Conservation (phyloP, 1,284 basidiomycete species). For the Cerioporus squamosus region DNA sequence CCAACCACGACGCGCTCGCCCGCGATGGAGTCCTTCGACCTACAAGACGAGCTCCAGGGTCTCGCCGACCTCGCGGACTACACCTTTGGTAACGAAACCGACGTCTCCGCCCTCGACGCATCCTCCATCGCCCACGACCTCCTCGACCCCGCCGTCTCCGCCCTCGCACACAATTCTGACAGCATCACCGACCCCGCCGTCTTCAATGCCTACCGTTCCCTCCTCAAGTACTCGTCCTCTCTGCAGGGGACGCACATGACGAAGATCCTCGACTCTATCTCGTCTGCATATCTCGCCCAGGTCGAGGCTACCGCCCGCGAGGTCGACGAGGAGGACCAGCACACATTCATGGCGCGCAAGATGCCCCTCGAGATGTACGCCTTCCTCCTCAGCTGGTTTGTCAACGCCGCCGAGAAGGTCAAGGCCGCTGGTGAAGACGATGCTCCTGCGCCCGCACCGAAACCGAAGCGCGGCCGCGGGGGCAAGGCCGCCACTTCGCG, state of each 20-base stretch:
- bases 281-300: constrained; percentile 72
- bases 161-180: constrained; percentile 74
- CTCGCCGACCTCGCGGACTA: constrained; percentile 63
- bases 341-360: constrained; percentile 72
- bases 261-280: constrained; percentile 80
- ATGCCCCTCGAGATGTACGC: constrained; percentile 85
- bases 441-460: constrained; percentile 48
- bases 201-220: constrained; percentile 80
- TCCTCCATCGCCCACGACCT: constrained; percentile 42
- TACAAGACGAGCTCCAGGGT: constrained; percentile 75
- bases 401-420: constrained; percentile 75
- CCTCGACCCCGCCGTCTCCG: constrained; percentile 76
- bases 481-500: constrained; percentile 54
- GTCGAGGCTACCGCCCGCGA: constrained; percentile 71
- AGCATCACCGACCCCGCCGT: constrained; percentile 66
- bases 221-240: constrained; percentile 71
- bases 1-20: background rate
- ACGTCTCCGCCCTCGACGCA: constrained; percentile 54
- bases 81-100: constrained; percentile 66
- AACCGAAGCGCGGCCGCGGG: constrained; percentile 58
- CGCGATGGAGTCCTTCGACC: constrained; percentile 56
- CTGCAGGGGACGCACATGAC: constrained; percentile 67
- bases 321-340: constrained; percentile 72
- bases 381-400: constrained; percentile 88
- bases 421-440: constrained; percentile 60